A percentile compares a stretch with the other conserved stretches of the same genome.
Conservation (phyloP, 2,329 filamentous ascomycete species). For the Zymoseptoria brevis region DNA sequence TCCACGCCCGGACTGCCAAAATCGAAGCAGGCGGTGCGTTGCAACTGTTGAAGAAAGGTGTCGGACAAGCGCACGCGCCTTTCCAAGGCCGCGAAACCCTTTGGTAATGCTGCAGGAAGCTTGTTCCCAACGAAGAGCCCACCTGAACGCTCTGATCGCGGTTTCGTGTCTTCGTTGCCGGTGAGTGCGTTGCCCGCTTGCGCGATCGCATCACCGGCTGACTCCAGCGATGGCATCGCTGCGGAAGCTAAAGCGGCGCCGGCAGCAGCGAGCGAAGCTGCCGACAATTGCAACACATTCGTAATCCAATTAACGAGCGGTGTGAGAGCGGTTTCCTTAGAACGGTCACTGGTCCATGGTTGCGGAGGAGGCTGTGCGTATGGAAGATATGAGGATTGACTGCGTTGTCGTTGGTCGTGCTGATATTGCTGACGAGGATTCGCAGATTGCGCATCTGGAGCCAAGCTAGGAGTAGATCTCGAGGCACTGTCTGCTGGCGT, state of each 20-base stretch:
- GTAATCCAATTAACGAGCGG: conserved; percentile 18
- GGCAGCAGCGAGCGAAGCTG: conserved; percentile 10
- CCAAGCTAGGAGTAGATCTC: conserved; percentile 1
- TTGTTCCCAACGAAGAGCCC: conserved; percentile 12
- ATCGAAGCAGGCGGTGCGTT: conserved; percentile 29
- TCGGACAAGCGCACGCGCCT: conserved; percentile 21
- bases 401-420: background rate
- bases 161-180: conserved; percentile 11
- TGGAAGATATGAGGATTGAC: background rate
- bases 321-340: conserved; percentile 9
- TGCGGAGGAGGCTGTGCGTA: background rate
- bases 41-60: conserved; percentile 22
- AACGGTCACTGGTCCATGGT: background rate
- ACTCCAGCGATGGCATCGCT: background rate
- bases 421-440: conserved; percentile 1
- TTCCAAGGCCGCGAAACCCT: conserved; percentile 26
- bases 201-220: background rate
- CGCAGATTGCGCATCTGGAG: background rate
- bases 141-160: background rate
- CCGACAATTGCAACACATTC: conserved; percentile 18
- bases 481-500: background rate
- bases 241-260: conserved; percentile 10
- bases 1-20: conserved; percentile 26
- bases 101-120: conserved; percentile 26
- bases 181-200: conserved; percentile 8